Evolutionary conservation across 1,139 yeast species (phyloP).

Genomic region (Suhomyces wounanorum): DNA sequence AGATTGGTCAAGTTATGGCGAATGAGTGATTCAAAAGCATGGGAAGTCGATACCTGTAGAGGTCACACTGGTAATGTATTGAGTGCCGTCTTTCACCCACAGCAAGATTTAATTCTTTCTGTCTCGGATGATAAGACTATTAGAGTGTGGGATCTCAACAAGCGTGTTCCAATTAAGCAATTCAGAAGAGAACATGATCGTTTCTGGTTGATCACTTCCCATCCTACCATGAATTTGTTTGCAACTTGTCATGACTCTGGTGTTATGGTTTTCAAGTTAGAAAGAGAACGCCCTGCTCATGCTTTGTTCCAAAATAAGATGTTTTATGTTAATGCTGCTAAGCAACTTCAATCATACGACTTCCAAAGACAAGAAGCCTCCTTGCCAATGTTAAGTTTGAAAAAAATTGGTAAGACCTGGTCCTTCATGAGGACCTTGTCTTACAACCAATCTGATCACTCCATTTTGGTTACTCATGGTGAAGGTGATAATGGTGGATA

Average conservation of each 20-base stretch:
- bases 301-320: constrained; percentile 69
- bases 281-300: constrained; percentile 95
- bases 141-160: constrained; percentile 95
- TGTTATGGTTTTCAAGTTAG: constrained; percentile 96
- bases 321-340: constrained; percentile 78
- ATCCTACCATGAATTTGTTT: constrained; percentile 86
- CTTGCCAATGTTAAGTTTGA: constrained; percentile 79
- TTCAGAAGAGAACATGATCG: constrained; percentile 93
- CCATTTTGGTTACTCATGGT: constrained; percentile 81
- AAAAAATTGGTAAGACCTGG: constrained; percentile 85
- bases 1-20: constrained; percentile 95
- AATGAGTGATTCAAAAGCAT: constrained; percentile 96
- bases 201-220: constrained; percentile 90
- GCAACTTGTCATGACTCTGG: constrained; percentile 98
- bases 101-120: constrained; percentile 87
- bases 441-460: constrained; percentile 89
- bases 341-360: constrained; percentile 81
- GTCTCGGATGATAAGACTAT: constrained; percentile 97
- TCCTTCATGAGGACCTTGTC: constrained; percentile 81
- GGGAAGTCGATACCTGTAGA: constrained; percentile 98
- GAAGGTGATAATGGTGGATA: constrained; percentile 64
- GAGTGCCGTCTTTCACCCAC: constrained; percentile 89
- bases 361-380: constrained; percentile 62
- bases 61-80: constrained; percentile 96
- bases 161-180: constrained; percentile 90